phyloP scores from a whole-genome alignment of 1,284 basidiomycete species.

The Dichomitus squalens region DNA sequence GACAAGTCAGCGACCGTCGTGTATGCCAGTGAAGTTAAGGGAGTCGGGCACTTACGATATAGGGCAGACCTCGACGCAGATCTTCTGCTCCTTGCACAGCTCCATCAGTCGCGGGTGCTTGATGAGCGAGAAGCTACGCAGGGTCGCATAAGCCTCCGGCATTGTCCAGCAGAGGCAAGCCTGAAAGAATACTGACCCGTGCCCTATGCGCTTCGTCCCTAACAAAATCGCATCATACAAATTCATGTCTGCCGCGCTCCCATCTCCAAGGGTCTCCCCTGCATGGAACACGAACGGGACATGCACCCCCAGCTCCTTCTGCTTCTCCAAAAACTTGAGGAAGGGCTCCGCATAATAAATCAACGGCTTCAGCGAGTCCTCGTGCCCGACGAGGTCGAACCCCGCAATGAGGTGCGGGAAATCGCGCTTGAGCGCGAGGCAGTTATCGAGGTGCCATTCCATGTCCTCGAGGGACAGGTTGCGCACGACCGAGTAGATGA shows the following conservation, averaged over 20 bases:
- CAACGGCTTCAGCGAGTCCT: slow-evolving; percentile 65
- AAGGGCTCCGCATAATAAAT: slow-evolving; percentile 66
- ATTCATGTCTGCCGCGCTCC: slow-evolving; percentile 69
- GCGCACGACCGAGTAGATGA: slow-evolving; percentile 74
- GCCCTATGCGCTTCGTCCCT: slow-evolving; percentile 79
- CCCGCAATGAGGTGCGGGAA: slow-evolving; percentile 77
- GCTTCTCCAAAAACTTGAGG: slow-evolving; percentile 58
- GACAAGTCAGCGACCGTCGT: slow-evolving; percentile 11
- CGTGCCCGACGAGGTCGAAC: slow-evolving; percentile 81
- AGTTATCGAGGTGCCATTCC: slow-evolving; percentile 72
- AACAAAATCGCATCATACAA: slow-evolving; percentile 79
- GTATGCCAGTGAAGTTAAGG: not conserved
- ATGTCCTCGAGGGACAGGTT: slow-evolving; percentile 59
- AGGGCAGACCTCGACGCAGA: slow-evolving; percentile 72
- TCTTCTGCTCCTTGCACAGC: slow-evolving; percentile 61
- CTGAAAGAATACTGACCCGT: slow-evolving; percentile 51
- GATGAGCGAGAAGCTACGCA: slow-evolving; percentile 61
- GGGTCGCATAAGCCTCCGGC: not conserved
- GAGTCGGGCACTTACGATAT: slow-evolving; percentile 63
- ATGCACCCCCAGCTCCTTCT: slow-evolving; percentile 58
- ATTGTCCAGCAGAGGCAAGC: not conserved
- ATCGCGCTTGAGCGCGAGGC: slow-evolving; percentile 69
- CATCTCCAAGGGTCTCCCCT: slow-evolving; percentile 78
- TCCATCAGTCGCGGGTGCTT: slow-evolving; percentile 76
- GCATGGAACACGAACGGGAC: slow-evolving; percentile 84